These are phyloP conservation scores for Ceratobasidium sp. DNA, from an alignment of 1,284 basidiomycete species.

Conservation along the genomic window DNA sequence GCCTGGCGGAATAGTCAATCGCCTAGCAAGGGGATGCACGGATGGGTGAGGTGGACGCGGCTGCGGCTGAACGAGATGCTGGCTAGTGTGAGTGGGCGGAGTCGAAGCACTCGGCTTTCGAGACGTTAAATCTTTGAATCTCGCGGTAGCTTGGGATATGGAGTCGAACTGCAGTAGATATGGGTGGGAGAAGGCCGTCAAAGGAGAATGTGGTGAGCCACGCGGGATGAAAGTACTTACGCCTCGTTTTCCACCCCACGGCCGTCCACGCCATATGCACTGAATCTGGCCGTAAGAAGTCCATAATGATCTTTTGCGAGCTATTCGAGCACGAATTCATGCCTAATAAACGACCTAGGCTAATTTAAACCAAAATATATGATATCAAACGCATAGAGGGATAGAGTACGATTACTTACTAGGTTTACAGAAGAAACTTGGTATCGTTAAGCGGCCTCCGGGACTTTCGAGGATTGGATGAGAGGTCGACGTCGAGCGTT, in stretches of 20 bases:
- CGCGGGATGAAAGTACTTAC: conserved; percentile 56
- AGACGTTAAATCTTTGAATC: conserved; percentile 72
- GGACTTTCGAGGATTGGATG: conserved; percentile 58
- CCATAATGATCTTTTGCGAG: conserved; percentile 63
- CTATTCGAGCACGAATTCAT: conserved; percentile 66
- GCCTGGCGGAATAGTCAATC: conserved; percentile 73
- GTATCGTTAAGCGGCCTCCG: conserved; percentile 60
- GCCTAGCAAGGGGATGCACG: conserved; percentile 70
- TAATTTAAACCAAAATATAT: conserved; percentile 53
- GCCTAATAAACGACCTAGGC: conserved; percentile 65
- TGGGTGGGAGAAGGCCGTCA: too few relatives aligned
- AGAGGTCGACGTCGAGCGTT: conserved; percentile 64
- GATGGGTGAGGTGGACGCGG: conserved; percentile 59
- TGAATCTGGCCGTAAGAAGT: conserved; percentile 70
- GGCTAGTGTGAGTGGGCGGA: too few relatives aligned
- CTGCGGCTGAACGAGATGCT: conserved; percentile 32
- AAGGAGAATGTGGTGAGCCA: conserved; percentile 1
- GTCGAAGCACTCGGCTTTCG: conserved; percentile 66
- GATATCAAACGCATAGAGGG: neutral
- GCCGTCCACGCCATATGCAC: conserved; percentile 74
- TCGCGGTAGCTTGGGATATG: conserved; percentile 74
- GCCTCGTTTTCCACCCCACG: conserved; percentile 69
- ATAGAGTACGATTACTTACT: conserved; percentile 52
- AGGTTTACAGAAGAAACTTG: conserved; percentile 77
- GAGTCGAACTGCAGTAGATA: conserved; percentile 69